phyloP scores from a whole-genome alignment of 371 early-diverging fungal genomes.

The Apophysomyces sp. region DNA sequence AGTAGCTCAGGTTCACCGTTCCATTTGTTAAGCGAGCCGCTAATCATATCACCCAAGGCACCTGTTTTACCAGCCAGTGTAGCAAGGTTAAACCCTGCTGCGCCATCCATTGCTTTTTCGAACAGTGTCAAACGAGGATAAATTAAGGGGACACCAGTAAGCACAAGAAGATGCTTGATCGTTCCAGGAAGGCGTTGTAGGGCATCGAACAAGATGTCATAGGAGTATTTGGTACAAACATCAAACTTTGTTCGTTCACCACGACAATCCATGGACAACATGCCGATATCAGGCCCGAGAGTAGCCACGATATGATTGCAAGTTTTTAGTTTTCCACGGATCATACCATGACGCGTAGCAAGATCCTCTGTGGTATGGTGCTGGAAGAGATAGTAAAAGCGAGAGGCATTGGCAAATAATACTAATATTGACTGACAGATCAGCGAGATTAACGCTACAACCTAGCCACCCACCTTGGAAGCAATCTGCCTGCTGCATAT shows the following conservation, averaged over 20 bases:
- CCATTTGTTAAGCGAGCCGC: slow-evolving; percentile 52
- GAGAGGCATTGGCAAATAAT: slow-evolving; percentile 55
- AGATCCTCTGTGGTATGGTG: slow-evolving; percentile 71
- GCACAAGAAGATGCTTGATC: slow-evolving; percentile 67
- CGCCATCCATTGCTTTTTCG: slow-evolving; percentile 58
- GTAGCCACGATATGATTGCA: slow-evolving; percentile 43
- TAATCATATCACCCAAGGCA: slow-evolving; percentile 35
- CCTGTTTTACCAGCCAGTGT: slow-evolving; percentile 39
- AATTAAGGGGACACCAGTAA: slow-evolving; percentile 73
- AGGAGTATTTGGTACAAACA: slow-evolving; percentile 63
- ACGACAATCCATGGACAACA: slow-evolving; percentile 77
- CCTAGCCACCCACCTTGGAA: slow-evolving; percentile 22
- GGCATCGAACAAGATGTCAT: slow-evolving; percentile 60
- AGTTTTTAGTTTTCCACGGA: slow-evolving; percentile 18
- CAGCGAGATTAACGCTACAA: not conserved
- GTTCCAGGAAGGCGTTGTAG: slow-evolving; percentile 49
- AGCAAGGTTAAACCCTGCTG: slow-evolving; percentile 34
- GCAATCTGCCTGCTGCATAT: slow-evolving; percentile 60
- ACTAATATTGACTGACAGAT: slow-evolving; percentile 1
- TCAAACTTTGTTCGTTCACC: slow-evolving; percentile 69
- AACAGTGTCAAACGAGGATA: slow-evolving; percentile 74
- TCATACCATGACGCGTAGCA: slow-evolving; percentile 60
- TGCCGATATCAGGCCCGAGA: slow-evolving; percentile 67
- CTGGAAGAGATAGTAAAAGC: slow-evolving; percentile 87
- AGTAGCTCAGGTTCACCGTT: slow-evolving; percentile 83